phyloP scores from a whole-genome alignment of 2,329 filamentous ascomycete species.

The Colletotrichum sp. region DNA sequence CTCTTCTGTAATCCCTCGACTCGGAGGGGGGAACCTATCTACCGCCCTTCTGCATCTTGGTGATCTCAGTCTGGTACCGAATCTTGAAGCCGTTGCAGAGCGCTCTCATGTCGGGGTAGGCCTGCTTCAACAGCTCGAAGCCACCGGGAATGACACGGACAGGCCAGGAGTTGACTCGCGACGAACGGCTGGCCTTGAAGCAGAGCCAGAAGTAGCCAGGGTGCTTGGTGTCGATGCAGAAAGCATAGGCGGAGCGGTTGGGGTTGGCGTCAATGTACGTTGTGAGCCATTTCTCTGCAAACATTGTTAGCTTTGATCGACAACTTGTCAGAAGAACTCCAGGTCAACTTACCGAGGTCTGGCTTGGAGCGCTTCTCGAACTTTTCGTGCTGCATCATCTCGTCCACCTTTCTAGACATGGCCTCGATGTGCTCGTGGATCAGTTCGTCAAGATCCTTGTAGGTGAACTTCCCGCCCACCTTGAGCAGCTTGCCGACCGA shows the following conservation, averaged over 20 bases:
- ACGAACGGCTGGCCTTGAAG: slow-evolving; percentile 87
- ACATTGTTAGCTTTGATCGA: not conserved
- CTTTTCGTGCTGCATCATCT: slow-evolving; percentile 94
- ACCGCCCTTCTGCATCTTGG: slow-evolving; percentile 55
- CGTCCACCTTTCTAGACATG: slow-evolving; percentile 97
- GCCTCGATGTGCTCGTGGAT: slow-evolving; percentile 97
- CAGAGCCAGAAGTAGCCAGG: slow-evolving; percentile 95
- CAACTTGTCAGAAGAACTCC: not conserved
- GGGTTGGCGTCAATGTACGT: slow-evolving; percentile 98
- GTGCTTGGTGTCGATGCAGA: slow-evolving; percentile 91
- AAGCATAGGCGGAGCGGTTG: slow-evolving; percentile 89
- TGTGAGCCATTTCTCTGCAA: slow-evolving; percentile 87
- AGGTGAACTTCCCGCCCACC: slow-evolving; percentile 87
- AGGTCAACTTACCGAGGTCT: slow-evolving; percentile 72
- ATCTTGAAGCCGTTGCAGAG: slow-evolving; percentile 98
- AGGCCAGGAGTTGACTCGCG: slow-evolving; percentile 77
- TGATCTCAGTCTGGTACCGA: slow-evolving; percentile 70
- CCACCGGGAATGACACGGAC: slow-evolving; percentile 93
- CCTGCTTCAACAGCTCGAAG: slow-evolving; percentile 86
- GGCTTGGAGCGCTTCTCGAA: slow-evolving; percentile 75
- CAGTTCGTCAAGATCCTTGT: slow-evolving; percentile 94
- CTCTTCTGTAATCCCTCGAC: not conserved
- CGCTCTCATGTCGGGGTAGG: slow-evolving; percentile 93
- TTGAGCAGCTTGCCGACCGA: slow-evolving; percentile 86
- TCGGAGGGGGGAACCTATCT: slow-evolving; percentile 7